A percentile compares a stretch with the other conserved stretches of the same genome.
Evolutionary conservation across 2,329 filamentous ascomycete genomes (phyloP).

Genomic region (Phaeosphaeriaceae sp.): DNA sequence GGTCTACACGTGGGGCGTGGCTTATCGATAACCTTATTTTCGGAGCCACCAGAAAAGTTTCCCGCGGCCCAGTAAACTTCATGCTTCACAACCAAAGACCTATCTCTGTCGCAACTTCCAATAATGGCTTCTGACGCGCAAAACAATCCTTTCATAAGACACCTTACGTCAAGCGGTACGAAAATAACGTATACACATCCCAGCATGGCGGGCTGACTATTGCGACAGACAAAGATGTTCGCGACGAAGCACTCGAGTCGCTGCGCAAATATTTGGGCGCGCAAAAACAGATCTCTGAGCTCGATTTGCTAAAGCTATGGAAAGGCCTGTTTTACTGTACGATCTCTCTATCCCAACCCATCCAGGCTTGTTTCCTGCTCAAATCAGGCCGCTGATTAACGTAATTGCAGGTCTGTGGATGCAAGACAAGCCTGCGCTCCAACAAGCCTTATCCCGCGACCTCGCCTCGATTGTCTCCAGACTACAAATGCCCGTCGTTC

Average conservation of each 20-base stretch:
- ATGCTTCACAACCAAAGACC: slow-evolving; percentile 2
- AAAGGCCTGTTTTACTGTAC: slow-evolving; percentile 88
- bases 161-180: slow-evolving; percentile 83
- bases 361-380: background rate
- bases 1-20: background rate
- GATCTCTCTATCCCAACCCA: slow-evolving; percentile 15
- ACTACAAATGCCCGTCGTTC: slow-evolving; percentile 56
- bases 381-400: background rate
- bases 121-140: slow-evolving; percentile 50
- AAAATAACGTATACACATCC: slow-evolving; percentile 11
- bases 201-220: slow-evolving; percentile 11
- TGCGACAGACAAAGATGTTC: slow-evolving; percentile 73
- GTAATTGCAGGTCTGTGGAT: slow-evolving; percentile 75
- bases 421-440: slow-evolving; percentile 85
- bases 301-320: slow-evolving; percentile 88
- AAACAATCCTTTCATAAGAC: slow-evolving; percentile 76
- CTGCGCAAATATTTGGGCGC: slow-evolving; percentile 79
- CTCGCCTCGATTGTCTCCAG: slow-evolving; percentile 74
- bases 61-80: slow-evolving; percentile 8
- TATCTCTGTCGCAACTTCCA: background rate
- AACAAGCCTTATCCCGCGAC: slow-evolving; percentile 81
- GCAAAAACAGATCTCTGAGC: slow-evolving; percentile 64
- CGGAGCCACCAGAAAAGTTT: slow-evolving; percentile 28
- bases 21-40: slow-evolving; percentile 33
- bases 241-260: slow-evolving; percentile 77